These are phyloP conservation scores for Xylaria sp. DNA, from an alignment of 2,329 filamentous ascomycete species.

Conservation along the genomic window DNA sequence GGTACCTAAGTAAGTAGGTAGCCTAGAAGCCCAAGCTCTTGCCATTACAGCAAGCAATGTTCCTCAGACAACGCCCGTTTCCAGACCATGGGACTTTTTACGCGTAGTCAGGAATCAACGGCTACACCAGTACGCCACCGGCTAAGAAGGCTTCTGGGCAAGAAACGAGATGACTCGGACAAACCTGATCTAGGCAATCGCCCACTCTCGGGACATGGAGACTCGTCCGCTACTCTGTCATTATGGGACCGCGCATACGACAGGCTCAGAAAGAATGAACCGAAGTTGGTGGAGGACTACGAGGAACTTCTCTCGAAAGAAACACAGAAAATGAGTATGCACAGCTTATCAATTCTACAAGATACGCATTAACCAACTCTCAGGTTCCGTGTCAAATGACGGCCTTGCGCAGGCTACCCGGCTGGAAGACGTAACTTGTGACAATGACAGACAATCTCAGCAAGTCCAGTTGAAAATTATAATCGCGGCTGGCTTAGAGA, in stretches of 20 bases:
- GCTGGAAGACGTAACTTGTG: background rate
- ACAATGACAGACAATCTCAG: background rate
- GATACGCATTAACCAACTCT: background rate
- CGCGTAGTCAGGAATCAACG: background rate
- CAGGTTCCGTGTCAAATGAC: constrained; percentile 8
- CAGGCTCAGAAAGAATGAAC: constrained; percentile 39
- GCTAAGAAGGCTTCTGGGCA: constrained; percentile 3
- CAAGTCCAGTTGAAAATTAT: constrained; percentile 14
- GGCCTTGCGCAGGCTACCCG: background rate
- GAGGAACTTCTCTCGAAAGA: constrained; percentile 40
- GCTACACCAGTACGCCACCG: background rate
- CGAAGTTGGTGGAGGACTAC: constrained; percentile 41
- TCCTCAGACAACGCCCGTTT: background rate
- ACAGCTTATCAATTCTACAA: constrained; percentile 36
- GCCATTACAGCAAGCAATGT: background rate
- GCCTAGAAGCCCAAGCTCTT: too few relatives aligned
- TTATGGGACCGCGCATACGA: constrained; percentile 49
- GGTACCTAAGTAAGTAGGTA: too few relatives aligned
- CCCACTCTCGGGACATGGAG: constrained; percentile 8
- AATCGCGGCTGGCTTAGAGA: constrained; percentile 12
- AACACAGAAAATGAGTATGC: constrained; percentile 32
- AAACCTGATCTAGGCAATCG: background rate
- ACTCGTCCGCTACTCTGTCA: constrained; percentile 12
- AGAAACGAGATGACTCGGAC: background rate
- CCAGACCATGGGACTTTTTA: constrained; percentile 5